phyloP scores from a whole-genome alignment of 2,329 filamentous ascomycete species.

The Penicillium sp. region DNA sequence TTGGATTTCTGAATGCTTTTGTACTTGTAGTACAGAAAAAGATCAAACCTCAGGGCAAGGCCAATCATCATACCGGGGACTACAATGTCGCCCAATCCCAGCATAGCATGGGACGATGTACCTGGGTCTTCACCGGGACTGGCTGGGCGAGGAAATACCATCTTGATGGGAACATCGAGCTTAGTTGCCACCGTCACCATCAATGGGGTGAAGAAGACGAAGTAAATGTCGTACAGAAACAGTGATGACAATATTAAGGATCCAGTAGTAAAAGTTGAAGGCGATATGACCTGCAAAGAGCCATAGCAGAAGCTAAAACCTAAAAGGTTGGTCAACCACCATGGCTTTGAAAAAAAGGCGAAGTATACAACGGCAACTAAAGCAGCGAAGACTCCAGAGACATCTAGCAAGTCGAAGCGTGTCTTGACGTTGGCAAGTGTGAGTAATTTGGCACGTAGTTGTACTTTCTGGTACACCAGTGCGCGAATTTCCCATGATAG shows the following conservation, averaged over 20 bases:
- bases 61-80: slow-evolving; percentile 88
- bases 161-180: slow-evolving; percentile 87
- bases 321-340: slow-evolving; percentile 78
- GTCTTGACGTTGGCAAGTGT: slow-evolving; percentile 44
- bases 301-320: slow-evolving; percentile 84
- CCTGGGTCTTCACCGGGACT: slow-evolving; percentile 42
- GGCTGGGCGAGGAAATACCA: slow-evolving; percentile 71
- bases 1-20: slow-evolving; percentile 50
- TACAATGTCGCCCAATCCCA: slow-evolving; percentile 91
- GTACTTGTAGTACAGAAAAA: slow-evolving; percentile 75
- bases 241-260: slow-evolving; percentile 71
- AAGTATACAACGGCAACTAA: slow-evolving; percentile 61
- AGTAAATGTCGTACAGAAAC: slow-evolving; percentile 91
- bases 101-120: slow-evolving; percentile 59
- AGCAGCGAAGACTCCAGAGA: slow-evolving; percentile 55
- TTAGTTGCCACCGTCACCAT: slow-evolving; percentile 70
- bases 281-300: slow-evolving; percentile 77
- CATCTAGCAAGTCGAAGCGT: slow-evolving; percentile 42
- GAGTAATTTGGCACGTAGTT: slow-evolving; percentile 52
- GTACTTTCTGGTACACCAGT: slow-evolving; percentile 48
- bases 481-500: slow-evolving; percentile 50
- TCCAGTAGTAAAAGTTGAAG: slow-evolving; percentile 80
- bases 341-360: slow-evolving; percentile 56
- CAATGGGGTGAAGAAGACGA: slow-evolving; percentile 52
- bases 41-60: slow-evolving; percentile 83